Percentiles rank a stretch among this genome's conserved stretches.
Evolutionary conservation across 441 rosid species (phyloP).

Genomic region (Euphorbia celastroides): DNA sequence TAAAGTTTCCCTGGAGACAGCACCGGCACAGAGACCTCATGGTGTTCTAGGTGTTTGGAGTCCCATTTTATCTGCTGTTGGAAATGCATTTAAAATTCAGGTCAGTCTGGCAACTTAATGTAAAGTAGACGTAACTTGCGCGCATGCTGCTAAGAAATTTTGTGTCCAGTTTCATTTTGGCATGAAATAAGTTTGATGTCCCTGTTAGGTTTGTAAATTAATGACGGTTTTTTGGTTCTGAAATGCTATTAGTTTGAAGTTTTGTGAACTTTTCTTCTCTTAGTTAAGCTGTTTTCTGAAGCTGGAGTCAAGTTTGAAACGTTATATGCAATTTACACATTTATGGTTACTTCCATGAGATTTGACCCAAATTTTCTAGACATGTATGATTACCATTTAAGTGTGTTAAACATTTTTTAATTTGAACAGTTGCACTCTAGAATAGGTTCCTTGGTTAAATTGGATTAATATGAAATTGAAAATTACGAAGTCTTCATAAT

Average conservation of each 20-base stretch:
- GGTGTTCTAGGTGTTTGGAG: slow-evolving; percentile 98
- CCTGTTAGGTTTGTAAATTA: not conserved
- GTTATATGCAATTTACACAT: not conserved
- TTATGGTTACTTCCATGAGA: not conserved
- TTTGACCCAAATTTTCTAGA: not conserved
- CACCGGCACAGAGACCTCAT: slow-evolving; percentile 92
- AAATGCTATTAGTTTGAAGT: not conserved
- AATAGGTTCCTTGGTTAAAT: slow-evolving; percentile 1
- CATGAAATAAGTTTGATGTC: not conserved
- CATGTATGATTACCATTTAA: not conserved
- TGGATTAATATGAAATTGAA: not conserved
- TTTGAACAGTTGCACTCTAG: not conserved
- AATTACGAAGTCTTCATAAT: not conserved
- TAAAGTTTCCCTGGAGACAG: slow-evolving; percentile 88
- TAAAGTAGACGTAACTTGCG: not conserved
- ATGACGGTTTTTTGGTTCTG: not conserved
- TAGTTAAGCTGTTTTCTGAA: not conserved
- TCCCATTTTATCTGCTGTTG: slow-evolving; percentile 91
- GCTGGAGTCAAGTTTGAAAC: not conserved
- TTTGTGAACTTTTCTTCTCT: not conserved
- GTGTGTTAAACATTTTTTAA: not conserved
- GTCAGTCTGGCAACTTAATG: slow-evolving; percentile 28
- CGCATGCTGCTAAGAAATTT: not conserved
- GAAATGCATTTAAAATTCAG: slow-evolving; percentile 98
- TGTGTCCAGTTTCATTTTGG: not conserved